These are phyloP conservation scores for Globisporangium takayamanum DNA, from an alignment of 352 stramenopile genomes.

Conservation along the genomic window DNA sequence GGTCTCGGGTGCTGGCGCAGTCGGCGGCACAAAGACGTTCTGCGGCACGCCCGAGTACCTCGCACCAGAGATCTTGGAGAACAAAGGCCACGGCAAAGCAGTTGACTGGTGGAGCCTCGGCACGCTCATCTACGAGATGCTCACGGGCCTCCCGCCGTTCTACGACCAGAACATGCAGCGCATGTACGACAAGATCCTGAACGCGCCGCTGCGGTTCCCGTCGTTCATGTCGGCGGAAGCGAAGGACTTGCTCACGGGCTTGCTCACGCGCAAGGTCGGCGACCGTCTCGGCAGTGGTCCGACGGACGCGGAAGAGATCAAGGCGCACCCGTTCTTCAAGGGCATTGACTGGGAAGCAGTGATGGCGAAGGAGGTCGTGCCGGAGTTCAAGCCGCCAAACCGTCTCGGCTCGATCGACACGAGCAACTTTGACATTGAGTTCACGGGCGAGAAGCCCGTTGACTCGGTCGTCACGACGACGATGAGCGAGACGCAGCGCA, in stretches of 20 bases:
- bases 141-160: constrained; percentile 88
- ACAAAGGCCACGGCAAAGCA: constrained; percentile 89
- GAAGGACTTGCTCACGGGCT: constrained; percentile 73
- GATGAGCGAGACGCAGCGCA: constrained; percentile 86
- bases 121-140: constrained; percentile 94
- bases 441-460: constrained; percentile 88
- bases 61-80: constrained; percentile 92
- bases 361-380: constrained; percentile 79
- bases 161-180: constrained; percentile 93
- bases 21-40: constrained; percentile 87
- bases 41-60: constrained; percentile 94
- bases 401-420: constrained; percentile 88
- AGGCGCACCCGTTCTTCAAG: constrained; percentile 90
- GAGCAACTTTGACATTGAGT: constrained; percentile 93
- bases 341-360: constrained; percentile 90
- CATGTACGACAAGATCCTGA: constrained; percentile 95
- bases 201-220: constrained; percentile 80
- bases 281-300: constrained; percentile 83
- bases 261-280: constrained; percentile 85
- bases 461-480: constrained; percentile 89
- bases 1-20: constrained; percentile 73
- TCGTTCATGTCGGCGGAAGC: constrained; percentile 90
- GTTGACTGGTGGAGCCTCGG: constrained; percentile 91
- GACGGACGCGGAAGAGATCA: constrained; percentile 90
- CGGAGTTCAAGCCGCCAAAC: constrained; percentile 90